Evolutionary conservation across 495 filamentous ascomycete species (phyloP).

Genomic region (Lophiotrema nucula): DNA sequence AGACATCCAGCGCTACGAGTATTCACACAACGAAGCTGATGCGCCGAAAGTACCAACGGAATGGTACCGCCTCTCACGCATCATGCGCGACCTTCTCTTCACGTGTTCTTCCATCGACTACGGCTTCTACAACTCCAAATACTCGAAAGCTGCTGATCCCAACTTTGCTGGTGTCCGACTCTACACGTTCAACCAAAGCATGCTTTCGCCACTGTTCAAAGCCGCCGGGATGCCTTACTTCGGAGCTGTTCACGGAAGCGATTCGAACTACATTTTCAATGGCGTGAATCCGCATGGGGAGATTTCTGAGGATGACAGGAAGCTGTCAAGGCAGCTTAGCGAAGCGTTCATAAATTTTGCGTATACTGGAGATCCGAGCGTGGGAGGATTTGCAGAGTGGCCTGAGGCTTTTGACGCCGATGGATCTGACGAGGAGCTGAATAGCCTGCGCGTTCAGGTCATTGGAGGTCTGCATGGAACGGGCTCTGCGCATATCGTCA

Average conservation of each 20-base stretch:
- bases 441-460: background rate
- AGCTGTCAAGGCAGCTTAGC: constrained; percentile 6
- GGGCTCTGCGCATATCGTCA: background rate
- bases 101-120: constrained; percentile 39
- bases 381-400: background rate
- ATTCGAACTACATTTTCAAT: constrained; percentile 40
- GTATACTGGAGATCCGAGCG: background rate
- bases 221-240: constrained; percentile 37
- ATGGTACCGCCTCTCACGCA: constrained; percentile 37
- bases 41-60: constrained; percentile 28
- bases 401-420: background rate
- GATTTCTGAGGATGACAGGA: constrained; percentile 24
- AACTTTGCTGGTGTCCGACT: constrained; percentile 20
- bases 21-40: too few relatives aligned
- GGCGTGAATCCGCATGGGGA: constrained; percentile 32
- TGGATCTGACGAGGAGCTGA: background rate
- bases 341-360: background rate
- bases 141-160: background rate
- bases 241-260: constrained; percentile 34
- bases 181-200: constrained; percentile 39
- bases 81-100: constrained; percentile 39
- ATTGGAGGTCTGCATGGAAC: background rate
- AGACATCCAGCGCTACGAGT: constrained; percentile 29
- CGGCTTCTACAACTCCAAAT: constrained; percentile 29
- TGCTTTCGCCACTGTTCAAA: constrained; percentile 31